Conservation (phyloP, 805 yeast genomes). For the Henningerozyma blattae region DNA sequence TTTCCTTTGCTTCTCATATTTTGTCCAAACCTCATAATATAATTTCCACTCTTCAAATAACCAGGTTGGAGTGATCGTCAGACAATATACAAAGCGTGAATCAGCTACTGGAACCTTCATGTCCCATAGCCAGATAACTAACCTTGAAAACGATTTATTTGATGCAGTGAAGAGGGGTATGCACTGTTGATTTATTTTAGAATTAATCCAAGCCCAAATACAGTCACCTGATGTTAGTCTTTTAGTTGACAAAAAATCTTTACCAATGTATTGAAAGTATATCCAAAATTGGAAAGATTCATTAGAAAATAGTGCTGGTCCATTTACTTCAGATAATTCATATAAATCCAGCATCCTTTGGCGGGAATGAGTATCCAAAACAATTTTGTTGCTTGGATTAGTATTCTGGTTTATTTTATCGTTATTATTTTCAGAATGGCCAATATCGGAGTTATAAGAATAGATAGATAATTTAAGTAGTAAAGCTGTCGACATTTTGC, state of each 20-base stretch:
- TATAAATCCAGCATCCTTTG: slow-evolving; percentile 28
- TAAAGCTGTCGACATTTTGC: slow-evolving; percentile 17
- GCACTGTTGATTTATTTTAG: slow-evolving; percentile 33
- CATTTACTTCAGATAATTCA: slow-evolving; percentile 47
- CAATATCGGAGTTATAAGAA: slow-evolving; percentile 16
- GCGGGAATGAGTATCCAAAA: neutral
- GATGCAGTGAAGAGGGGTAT: no score
- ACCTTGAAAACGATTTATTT: no score
- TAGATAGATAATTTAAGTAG: slow-evolving; percentile 13
- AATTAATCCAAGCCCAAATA: slow-evolving; percentile 38
- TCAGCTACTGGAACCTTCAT: no score
- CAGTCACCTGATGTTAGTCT: slow-evolving; percentile 20
- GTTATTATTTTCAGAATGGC: no score
- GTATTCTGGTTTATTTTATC: no score
- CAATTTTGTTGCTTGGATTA: no score
- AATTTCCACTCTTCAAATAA: no score
- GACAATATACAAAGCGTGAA: no score
- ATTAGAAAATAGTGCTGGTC: slow-evolving; percentile 39
- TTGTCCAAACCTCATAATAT: no score
- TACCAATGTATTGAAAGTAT: slow-evolving; percentile 27
- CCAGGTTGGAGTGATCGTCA: no score
- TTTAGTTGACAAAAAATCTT: slow-evolving; percentile 18
- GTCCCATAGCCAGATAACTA: no score
- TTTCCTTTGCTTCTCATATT: no score
- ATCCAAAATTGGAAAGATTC: slow-evolving; percentile 47